Evolutionary conservation across 805 yeast genomes (phyloP).

Genomic region (Candida namnaoensis): DNA sequence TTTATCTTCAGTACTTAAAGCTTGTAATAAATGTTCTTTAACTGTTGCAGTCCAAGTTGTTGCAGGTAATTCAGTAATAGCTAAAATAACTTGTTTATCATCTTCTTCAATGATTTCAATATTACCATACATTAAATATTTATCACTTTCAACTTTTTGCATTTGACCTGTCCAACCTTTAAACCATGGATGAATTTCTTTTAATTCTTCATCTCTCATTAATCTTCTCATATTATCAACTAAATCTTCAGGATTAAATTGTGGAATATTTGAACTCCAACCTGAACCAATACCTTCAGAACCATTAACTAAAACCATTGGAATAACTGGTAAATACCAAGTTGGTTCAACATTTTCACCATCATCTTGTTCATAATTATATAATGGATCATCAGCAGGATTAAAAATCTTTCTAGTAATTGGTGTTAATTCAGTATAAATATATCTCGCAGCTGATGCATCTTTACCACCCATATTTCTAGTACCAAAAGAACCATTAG

Average conservation of each 20-base stretch:
- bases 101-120: conserved; percentile 75
- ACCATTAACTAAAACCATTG: conserved; percentile 93
- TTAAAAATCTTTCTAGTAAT: conserved; percentile 73
- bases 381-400: conserved; percentile 70
- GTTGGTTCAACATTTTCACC: conserved; percentile 92
- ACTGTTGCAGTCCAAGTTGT: conserved; percentile 87
- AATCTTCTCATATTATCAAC: conserved; percentile 64
- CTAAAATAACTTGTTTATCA: conserved; percentile 37
- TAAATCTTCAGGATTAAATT: conserved; percentile 80
- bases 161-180: conserved; percentile 90
- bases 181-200: conserved; percentile 85
- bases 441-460: conserved; percentile 97
- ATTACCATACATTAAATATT: conserved; percentile 68
- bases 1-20: conserved; percentile 70
- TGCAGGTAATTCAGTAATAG: conserved; percentile 88
- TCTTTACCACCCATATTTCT: conserved; percentile 97
- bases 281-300: conserved; percentile 99
- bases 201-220: conserved; percentile 63
- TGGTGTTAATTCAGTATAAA: conserved; percentile 74
- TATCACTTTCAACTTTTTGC: conserved; percentile 55
- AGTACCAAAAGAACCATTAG: conserved; percentile 95
- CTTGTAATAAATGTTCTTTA: conserved; percentile 75
- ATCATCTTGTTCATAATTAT: conserved; percentile 81
- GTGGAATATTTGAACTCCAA: conserved; percentile 92
- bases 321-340: conserved; percentile 90